A percentile compares a stretch with the other conserved stretches of the same genome.
phyloP scores from a whole-genome alignment of 1,284 basidiomycete genomes.

The Ustilago crameri region DNA sequence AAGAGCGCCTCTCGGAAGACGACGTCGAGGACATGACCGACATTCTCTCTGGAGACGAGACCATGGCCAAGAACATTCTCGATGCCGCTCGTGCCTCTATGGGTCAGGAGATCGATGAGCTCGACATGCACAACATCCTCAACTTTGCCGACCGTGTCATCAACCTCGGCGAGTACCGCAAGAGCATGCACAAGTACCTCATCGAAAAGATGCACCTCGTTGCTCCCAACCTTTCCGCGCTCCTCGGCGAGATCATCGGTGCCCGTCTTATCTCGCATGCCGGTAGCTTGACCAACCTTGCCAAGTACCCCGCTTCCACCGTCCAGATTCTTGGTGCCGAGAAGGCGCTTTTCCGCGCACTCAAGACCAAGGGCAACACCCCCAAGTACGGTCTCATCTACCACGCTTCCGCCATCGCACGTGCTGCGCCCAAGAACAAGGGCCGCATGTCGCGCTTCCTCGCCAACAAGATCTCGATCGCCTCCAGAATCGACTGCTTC shows the following conservation, averaged over 20 bases:
- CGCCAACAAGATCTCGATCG: slow-evolving; percentile 99
- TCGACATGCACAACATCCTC: slow-evolving; percentile 96
- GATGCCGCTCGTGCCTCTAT: slow-evolving; percentile 94
- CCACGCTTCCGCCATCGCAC: slow-evolving; percentile 82
- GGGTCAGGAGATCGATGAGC: slow-evolving; percentile 90
- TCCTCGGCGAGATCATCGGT: slow-evolving; percentile 94
- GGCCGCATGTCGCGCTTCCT: slow-evolving; percentile 81
- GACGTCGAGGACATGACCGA: slow-evolving; percentile 80
- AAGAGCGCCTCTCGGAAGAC: slow-evolving; percentile 76
- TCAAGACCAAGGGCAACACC: slow-evolving; percentile 99
- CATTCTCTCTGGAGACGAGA: slow-evolving; percentile 86
- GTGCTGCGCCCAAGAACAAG: slow-evolving; percentile 94
- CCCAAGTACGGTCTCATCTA: slow-evolving; percentile 78
- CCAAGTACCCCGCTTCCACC: slow-evolving; percentile 98
- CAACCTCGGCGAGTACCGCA: slow-evolving; percentile 91
- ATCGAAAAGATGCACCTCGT: slow-evolving; percentile 98
- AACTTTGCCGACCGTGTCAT: slow-evolving; percentile 91
- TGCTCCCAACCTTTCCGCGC: slow-evolving; percentile 87
- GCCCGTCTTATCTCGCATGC: slow-evolving; percentile 96
- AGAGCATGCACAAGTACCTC: slow-evolving; percentile 87
- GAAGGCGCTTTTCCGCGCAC: slow-evolving; percentile 95
- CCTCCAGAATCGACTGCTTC: slow-evolving; percentile 97
- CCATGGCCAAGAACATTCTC: slow-evolving; percentile 89
- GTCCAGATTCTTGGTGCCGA: slow-evolving; percentile 98
- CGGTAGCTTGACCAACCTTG: slow-evolving; percentile 94